Evolutionary conservation across 345 rosid species (phyloP).

Genomic region (Acer yangbiense): DNA sequence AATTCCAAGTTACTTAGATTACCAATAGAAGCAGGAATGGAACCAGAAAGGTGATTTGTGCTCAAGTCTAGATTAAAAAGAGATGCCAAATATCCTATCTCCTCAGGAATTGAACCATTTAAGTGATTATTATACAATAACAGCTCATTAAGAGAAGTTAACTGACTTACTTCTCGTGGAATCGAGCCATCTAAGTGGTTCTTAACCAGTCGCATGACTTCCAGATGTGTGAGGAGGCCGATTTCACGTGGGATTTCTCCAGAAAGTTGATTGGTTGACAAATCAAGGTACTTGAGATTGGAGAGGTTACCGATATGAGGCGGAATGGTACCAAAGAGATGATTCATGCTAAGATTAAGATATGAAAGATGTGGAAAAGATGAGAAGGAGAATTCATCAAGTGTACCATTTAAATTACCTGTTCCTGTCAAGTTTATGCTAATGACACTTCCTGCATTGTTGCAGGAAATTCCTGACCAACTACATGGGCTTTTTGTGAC

Average conservation of each 20-base stretch:
- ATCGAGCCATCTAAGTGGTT: constrained; percentile 24
- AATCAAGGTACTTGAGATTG: constrained; percentile 27
- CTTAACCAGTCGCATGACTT: constrained; percentile 16
- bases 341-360: constrained; percentile 30
- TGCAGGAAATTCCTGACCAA: constrained; percentile 33
- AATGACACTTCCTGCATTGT: background rate
- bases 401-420: constrained; percentile 27
- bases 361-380: constrained; percentile 25
- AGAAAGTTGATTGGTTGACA: constrained; percentile 17
- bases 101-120: constrained; percentile 21
- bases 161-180: constrained; percentile 1
- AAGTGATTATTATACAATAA: constrained; percentile 21
- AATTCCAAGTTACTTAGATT: background rate
- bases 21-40: background rate
- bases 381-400: constrained; percentile 21
- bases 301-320: constrained; percentile 20
- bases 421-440: constrained; percentile 30
- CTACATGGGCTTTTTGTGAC: background rate
- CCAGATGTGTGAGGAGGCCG: constrained; percentile 19
- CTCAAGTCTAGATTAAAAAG: background rate
- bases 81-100: constrained; percentile 13
- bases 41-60: background rate
- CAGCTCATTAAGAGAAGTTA: background rate
- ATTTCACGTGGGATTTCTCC: constrained; percentile 26
- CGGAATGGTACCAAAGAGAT: constrained; percentile 30